Evolutionary conservation across 768 basidiomycete species (phyloP).

Genomic region (Albatrellus ellisii): DNA sequence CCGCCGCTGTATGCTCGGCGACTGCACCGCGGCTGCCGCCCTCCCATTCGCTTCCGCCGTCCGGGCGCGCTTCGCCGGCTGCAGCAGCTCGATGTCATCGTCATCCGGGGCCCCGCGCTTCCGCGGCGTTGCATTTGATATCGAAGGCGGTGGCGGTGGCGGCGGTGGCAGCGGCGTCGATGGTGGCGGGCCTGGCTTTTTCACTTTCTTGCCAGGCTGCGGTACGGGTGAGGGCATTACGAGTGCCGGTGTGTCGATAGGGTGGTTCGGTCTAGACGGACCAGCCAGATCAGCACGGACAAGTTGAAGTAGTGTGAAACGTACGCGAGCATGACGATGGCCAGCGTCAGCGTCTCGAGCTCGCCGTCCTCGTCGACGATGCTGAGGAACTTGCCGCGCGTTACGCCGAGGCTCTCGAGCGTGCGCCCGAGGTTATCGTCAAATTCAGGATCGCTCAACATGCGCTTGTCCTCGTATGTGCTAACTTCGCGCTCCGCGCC

Average conservation of each 20-base stretch:
- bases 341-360: slow-evolving; percentile 57
- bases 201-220: slow-evolving; percentile 31
- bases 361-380: slow-evolving; percentile 84
- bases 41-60: slow-evolving; percentile 16
- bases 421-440: slow-evolving; percentile 79
- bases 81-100: slow-evolving; percentile 43
- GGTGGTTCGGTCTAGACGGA: slow-evolving; percentile 39
- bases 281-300: neutral
- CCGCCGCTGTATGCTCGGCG: slow-evolving; percentile 50
- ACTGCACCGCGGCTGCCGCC: slow-evolving; percentile 18
- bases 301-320: slow-evolving; percentile 19
- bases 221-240: slow-evolving; percentile 59
- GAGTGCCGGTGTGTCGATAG: slow-evolving; percentile 34
- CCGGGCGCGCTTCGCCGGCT: slow-evolving; percentile 37
- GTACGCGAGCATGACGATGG: slow-evolving; percentile 57
- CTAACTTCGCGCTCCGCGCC: slow-evolving; percentile 35
- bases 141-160: slow-evolving; percentile 26
- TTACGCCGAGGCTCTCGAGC: slow-evolving; percentile 68
- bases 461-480: slow-evolving; percentile 76
- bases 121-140: slow-evolving; percentile 30
- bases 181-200: slow-evolving; percentile 20
- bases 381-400: slow-evolving; percentile 74
- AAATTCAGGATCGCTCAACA: slow-evolving; percentile 89
- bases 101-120: slow-evolving; percentile 49
- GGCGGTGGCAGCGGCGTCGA: slow-evolving; percentile 29